phyloP scores from a whole-genome alignment of 352 stramenopile species.

The Phytophthora tubulina region DNA sequence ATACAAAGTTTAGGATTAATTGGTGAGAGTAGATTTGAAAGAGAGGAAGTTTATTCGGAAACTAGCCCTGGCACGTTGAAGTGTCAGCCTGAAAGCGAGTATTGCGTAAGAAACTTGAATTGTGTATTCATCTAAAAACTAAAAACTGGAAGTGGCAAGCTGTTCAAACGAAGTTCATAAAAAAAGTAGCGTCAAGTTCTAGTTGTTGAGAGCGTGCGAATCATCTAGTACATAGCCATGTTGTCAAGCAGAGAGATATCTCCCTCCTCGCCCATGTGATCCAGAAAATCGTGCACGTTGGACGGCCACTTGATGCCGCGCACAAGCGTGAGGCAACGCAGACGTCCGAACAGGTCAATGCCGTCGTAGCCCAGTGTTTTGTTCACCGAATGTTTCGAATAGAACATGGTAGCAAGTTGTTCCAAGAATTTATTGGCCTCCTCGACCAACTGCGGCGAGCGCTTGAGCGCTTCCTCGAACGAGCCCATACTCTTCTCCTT shows the following conservation, averaged over 20 bases:
- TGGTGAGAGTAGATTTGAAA: no score
- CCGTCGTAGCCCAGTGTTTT: constrained; percentile 60
- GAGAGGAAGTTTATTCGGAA: no score
- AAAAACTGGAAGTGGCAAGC: neutral
- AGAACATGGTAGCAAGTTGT: constrained; percentile 48
- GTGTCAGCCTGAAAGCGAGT: no score
- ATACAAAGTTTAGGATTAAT: no score
- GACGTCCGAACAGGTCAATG: constrained; percentile 58
- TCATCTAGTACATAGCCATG: constrained; percentile 43
- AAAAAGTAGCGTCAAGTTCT: neutral
- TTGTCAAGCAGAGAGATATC: constrained; percentile 54
- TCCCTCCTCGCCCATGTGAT: constrained; percentile 48
- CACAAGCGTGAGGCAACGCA: constrained; percentile 62
- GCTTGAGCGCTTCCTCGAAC: constrained; percentile 53
- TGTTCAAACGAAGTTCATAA: neutral
- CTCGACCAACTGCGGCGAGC: constrained; percentile 49
- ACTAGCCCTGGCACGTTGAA: no score
- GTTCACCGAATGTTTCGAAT: constrained; percentile 60
- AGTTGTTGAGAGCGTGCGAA: neutral
- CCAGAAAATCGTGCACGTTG: constrained; percentile 57
- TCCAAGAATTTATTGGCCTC: constrained; percentile 49
- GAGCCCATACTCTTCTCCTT: constrained; percentile 63
- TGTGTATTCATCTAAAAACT: neutral
- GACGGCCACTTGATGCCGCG: constrained; percentile 55
- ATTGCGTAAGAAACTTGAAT: no score